Conservation (phyloP, 257 asterid species). For the Ilex aquifolium region DNA sequence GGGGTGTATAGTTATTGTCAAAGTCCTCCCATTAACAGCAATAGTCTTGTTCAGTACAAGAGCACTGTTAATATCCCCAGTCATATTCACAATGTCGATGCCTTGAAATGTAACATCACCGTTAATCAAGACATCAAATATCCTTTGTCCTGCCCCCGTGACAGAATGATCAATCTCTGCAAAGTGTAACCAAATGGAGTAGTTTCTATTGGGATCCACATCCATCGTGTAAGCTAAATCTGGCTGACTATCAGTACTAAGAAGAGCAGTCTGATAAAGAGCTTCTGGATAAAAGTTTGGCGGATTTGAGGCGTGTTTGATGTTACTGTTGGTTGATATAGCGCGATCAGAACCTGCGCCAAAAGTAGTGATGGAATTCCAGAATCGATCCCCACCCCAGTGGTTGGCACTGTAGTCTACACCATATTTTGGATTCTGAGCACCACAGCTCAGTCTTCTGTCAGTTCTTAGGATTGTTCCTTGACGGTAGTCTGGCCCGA, state of each 20-base stretch:
- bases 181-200: slow-evolving; percentile 91
- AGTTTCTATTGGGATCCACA: slow-evolving; percentile 76
- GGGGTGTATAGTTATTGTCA: slow-evolving; percentile 66
- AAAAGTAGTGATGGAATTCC: slow-evolving; percentile 56
- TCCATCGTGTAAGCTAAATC: slow-evolving; percentile 69
- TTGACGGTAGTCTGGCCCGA: slow-evolving; percentile 66
- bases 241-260: slow-evolving; percentile 49
- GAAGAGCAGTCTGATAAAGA: slow-evolving; percentile 69
- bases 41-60: slow-evolving; percentile 73
- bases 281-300: slow-evolving; percentile 95
- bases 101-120: slow-evolving; percentile 48
- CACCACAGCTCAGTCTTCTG: slow-evolving; percentile 69
- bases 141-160: slow-evolving; percentile 66
- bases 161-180: slow-evolving; percentile 84
- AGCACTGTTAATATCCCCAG: slow-evolving; percentile 68
- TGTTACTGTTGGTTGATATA: slow-evolving; percentile 35
- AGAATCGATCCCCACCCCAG: slow-evolving; percentile 97
- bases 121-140: slow-evolving; percentile 65
- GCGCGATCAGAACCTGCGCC: slow-evolving; percentile 46
- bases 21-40: slow-evolving; percentile 77
- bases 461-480: slow-evolving; percentile 82
- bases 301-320: slow-evolving; percentile 40
- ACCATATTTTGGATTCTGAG: slow-evolving; percentile 49
- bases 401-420: slow-evolving; percentile 67
- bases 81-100: slow-evolving; percentile 60